Evolutionary conservation across 768 basidiomycete species (phyloP), one percentile per base, ranked within the genome.

Genomic region (Lyophyllum semitale): DNA sequence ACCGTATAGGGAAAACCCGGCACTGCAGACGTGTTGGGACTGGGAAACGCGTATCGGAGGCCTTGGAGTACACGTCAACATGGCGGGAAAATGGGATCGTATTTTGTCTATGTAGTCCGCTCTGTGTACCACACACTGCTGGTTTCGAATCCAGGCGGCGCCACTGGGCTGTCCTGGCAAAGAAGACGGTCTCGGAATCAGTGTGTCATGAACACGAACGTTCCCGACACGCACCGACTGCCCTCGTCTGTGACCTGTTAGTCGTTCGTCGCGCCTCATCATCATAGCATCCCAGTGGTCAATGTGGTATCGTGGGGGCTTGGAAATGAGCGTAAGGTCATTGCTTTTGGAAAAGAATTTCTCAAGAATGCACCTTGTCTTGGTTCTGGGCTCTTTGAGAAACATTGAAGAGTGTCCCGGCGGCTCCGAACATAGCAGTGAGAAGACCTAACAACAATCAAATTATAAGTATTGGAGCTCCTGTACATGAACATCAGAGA

Each of bases 261-360:
- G 71, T 59, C 91, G 80, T 66, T 82, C 79, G 75, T 98, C 96
- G 53, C 96, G 80, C 65, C 87, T 84, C 88, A 98, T 93, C 93
- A 98, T 93, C 89, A 91, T 92, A 50, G 90, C 82, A 58, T 98
- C 96, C 94, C 93, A 98, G 20, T 81, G 72, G 66, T 98, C 96
- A 30, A 96, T 67, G 49, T 85, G 81, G 66, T 95, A 95, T 46
- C 96, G 84, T 29, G 90, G 82, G 51, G 89, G 87, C 94, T 96
- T 57, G 7, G 27, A 20, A 1, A 23, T 20, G 12, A 26, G 23
- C 11, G 51, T 41, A 38, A n/a, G 29, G 27, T 11, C 22, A 12
- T 15, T 18, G 12, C 5, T n/a, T 22, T 12, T 13, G 51, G 25
- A 25, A 11, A 45, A 49, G 55, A 41, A 37, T 0, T 23, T 27